phyloP scores from a whole-genome alignment of 2,329 filamentous ascomycete genomes.

The Sordariomycetes sp. region DNA sequence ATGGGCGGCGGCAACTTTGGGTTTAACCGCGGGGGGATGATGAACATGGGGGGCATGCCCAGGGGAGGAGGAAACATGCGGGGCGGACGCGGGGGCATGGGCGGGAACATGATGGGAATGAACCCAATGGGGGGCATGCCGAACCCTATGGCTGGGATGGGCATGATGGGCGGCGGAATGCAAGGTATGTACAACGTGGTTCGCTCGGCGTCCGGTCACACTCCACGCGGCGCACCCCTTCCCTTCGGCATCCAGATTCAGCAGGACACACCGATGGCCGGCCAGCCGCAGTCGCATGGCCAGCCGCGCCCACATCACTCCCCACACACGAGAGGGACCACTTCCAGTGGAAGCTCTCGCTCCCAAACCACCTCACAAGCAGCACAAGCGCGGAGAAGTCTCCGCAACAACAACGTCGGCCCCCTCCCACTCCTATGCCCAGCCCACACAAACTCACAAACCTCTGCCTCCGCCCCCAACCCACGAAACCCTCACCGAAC shows the following conservation, averaged over 20 bases:
- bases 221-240: neutral
- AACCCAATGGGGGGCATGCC: constrained; percentile 17
- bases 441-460: neutral
- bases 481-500: neutral
- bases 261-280: neutral
- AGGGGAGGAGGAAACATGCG: constrained; percentile 39
- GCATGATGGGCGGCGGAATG: constrained; percentile 33
- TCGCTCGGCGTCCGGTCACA: neutral
- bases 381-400: neutral
- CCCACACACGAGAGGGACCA: constrained; percentile 17
- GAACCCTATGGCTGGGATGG: constrained; percentile 20
- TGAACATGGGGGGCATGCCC: constrained; percentile 24
- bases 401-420: neutral
- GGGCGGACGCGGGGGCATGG: constrained; percentile 26
- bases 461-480: neutral
- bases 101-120: constrained; percentile 43
- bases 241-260: neutral
- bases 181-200: constrained; percentile 30
- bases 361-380: neutral
- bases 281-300: neutral
- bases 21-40: constrained; percentile 38
- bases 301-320: neutral
- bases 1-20: constrained; percentile 42
- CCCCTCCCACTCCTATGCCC: neutral
- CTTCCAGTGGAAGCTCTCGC: constrained; percentile 19